A percentile compares a stretch with the other conserved stretches of the same genome.
Conservation (phyloP, 768 basidiomycete genomes). For the Russula sp. region DNA sequence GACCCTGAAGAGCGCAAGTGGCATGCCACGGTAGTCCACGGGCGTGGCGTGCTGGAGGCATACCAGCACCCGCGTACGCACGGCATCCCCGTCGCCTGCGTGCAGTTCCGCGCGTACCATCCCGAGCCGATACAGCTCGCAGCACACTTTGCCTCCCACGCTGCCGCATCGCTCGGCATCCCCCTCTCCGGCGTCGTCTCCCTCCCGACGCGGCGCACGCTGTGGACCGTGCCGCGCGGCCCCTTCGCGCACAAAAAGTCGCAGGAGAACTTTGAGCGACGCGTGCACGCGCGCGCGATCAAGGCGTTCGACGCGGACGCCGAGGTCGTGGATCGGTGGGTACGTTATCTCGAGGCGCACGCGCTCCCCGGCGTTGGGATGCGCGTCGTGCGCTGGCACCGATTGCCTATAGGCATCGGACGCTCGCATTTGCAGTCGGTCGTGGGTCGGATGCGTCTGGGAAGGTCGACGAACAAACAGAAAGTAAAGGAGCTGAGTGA, state of each 20-base stretch:
- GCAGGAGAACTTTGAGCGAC: constrained; percentile 92
- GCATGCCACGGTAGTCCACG: constrained; percentile 53
- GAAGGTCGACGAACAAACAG: constrained; percentile 25
- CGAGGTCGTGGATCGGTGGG: constrained; percentile 72
- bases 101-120: constrained; percentile 80
- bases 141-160: constrained; percentile 75
- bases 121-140: constrained; percentile 64
- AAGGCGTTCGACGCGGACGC: constrained; percentile 87
- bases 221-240: constrained; percentile 80
- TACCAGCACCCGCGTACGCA: constrained; percentile 54
- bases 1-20: constrained; percentile 31
- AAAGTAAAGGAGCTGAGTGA: constrained; percentile 33
- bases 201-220: constrained; percentile 65
- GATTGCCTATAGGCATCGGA: constrained; percentile 48
- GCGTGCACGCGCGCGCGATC: constrained; percentile 75
- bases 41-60: constrained; percentile 49
- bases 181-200: constrained; percentile 57
- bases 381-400: constrained; percentile 71
- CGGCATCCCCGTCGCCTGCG: constrained; percentile 65
- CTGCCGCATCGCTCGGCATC: constrained; percentile 78
- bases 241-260: constrained; percentile 92
- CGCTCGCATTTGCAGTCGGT: constrained; percentile 32
- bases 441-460: constrained; percentile 30
- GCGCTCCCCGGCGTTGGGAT: constrained; percentile 83
- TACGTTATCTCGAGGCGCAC: constrained; percentile 69